Evolutionary conservation across 2,329 filamentous ascomycete genomes (phyloP).

Genomic region (Xylariaceae sp.): DNA sequence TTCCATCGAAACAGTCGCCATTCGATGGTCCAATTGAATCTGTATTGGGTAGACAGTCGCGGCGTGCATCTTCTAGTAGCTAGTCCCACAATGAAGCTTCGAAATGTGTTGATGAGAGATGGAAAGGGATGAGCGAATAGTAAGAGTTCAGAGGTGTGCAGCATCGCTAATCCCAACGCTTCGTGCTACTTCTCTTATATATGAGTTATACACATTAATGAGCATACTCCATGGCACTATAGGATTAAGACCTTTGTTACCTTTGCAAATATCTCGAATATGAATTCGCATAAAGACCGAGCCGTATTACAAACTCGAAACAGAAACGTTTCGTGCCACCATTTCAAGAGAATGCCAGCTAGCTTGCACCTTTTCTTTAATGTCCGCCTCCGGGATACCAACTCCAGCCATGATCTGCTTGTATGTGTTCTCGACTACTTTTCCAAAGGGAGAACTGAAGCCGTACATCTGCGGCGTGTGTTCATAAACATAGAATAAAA

Average conservation of each 20-base stretch:
- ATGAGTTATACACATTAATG: no score
- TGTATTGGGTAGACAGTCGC: no score
- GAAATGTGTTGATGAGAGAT: no score
- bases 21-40: no score
- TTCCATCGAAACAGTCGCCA: no score
- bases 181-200: no score
- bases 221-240: neutral
- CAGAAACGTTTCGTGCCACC: constrained; percentile 26
- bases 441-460: constrained; percentile 32
- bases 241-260: neutral
- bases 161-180: no score
- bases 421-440: constrained; percentile 33
- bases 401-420: constrained; percentile 34
- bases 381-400: constrained; percentile 27
- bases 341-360: constrained; percentile 31
- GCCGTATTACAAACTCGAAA: constrained; percentile 20
- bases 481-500: constrained; percentile 36
- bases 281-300: neutral
- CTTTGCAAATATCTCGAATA: neutral
- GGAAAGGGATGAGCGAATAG: no score
- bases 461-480: constrained; percentile 33
- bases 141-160: no score
- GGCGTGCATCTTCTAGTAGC: no score
- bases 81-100: no score
- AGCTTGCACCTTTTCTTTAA: constrained; percentile 28